Base-by-base conservation (phyloP, 2,329 filamentous ascomycete species). In the Aphanocladium album region DNA sequence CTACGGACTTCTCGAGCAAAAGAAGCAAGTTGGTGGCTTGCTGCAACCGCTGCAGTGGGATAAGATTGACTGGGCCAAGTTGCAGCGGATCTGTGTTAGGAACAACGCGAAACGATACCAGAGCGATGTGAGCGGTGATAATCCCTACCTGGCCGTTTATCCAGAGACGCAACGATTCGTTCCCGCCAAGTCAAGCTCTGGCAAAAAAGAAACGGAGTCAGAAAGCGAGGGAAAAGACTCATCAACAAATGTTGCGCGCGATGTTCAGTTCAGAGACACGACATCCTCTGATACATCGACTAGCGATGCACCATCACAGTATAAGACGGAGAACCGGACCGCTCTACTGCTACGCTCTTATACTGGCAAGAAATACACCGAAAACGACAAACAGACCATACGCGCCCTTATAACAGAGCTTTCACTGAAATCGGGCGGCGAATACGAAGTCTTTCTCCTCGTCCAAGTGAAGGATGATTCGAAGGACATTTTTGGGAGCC, bases 391-490 rank as follows among this genome's bases (percentile, higher is more conserved):
- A 69, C 86, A 93, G 71, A 87, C 87, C 58, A 85, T 96, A 45
- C 88, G 92, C 30, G 84, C 91, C 39, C 83, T 96, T 69, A 85
- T 96, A 66, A 88, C 85, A 62, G 92, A 96, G 72, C 79, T 95
- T 30, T 83, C 83, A 6, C 79, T 96, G 60, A 86, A 87, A 62
- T 89, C 89, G 17, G 90, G 91, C 19, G 90, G 89, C 39, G 86
- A 93, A 73, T 96, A 92, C 69, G 85, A 92, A 66, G 86, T 95
- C 1, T 90, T 90, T 69, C 77, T 96, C 33, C 80, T 96, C 27
- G 83, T 96, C 16, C 90, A 96, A 64, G 87, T 92, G 73, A 91
- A 89, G 71, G 84, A 89, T 60, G 75, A 79, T 52, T 75, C 77
- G 3, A 74, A 79, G 16, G 77, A 81, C 23, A 85, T 89, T 50